Base-by-base conservation (phyloP, 2,329 filamentous ascomycete genomes). In the Ascocoryne sarcoides region DNA sequence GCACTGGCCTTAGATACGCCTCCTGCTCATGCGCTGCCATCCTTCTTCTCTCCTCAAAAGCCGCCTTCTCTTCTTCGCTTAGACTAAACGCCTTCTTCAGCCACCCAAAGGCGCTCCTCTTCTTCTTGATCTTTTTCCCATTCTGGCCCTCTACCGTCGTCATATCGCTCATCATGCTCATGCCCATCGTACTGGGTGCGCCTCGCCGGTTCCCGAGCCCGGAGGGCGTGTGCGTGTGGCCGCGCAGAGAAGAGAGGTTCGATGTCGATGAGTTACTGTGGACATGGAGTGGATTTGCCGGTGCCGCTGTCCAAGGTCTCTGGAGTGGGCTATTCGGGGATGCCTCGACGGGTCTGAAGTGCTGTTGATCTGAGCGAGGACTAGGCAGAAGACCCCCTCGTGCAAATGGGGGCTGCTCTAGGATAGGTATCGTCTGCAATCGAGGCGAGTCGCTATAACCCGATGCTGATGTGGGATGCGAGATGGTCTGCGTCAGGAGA, bases 31-130 rank as follows among this genome's bases (percentile, higher is more conserved):
- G 19, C 20, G 49, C 50, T 14, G 40, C 34, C 29, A 40, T 43
- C 32, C 47, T 44, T 53, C 65, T 71, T 42, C 70, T 68, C 33
- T 70, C 69, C 54, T 80, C 75, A 47, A 77, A 82, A 8, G 70
- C 69, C 7, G 68, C 66, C 38, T 69, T 70, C 57, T 82, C 77
- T 35, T 80, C 75, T 16, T 82, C 77, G 45, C 79, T 76, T 18
- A 82, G 60, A 23, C 71, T 73, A 38, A 82, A 82, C 1, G 76
- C 76, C 62, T 82, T 81, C 60, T 80, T 81, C 41, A 82, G 59
- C 77, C 77, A 82, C 2, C 76, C 77, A 53, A 82, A 79, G 1
- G 76, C 75, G 51, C 77, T 80, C 47, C 75, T 70, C 65, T 81
- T 81, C 65, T 80, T 82, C 59, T 80, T 80, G 4, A 79, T 55